Percentiles rank a stretch among this genome's conserved stretches.
Evolutionary conservation across 2,329 filamentous ascomycete species (phyloP).

Genomic region (Fusarium ramigenum): DNA sequence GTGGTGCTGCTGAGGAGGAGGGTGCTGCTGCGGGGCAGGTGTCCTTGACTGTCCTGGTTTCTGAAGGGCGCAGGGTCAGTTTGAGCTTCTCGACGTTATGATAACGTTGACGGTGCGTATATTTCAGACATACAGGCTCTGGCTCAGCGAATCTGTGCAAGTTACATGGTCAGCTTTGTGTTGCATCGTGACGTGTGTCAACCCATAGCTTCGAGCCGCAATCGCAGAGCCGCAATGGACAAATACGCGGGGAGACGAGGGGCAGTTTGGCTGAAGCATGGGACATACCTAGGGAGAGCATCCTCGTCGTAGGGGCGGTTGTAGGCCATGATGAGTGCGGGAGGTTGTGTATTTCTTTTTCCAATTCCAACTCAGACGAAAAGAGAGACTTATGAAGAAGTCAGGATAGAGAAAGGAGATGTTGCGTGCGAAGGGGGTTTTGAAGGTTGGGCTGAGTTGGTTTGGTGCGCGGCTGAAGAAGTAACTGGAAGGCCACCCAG

Average conservation of each 20-base stretch:
- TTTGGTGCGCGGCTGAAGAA: constrained; percentile 32
- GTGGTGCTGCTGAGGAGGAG: constrained; percentile 48
- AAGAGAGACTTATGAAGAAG: background rate
- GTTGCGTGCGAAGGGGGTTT: constrained; percentile 19
- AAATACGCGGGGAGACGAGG: constrained; percentile 34
- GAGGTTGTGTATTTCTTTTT: background rate
- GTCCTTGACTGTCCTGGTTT: constrained; percentile 49
- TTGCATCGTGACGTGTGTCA: constrained; percentile 17
- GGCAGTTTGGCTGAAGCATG: constrained; percentile 9
- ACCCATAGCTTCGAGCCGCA: constrained; percentile 9
- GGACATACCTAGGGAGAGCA: constrained; percentile 80
- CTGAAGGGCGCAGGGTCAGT: constrained; percentile 42
- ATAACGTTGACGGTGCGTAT: background rate
- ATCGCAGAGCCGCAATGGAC: constrained; percentile 31
- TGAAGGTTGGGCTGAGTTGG: constrained; percentile 30
- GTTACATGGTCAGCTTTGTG: constrained; percentile 39
- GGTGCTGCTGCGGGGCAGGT: constrained; percentile 40
- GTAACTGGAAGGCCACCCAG: constrained; percentile 18
- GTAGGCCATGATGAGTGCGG: constrained; percentile 77
- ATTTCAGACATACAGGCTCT: constrained; percentile 64
- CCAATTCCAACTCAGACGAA: background rate
- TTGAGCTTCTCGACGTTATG: background rate
- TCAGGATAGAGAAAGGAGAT: background rate
- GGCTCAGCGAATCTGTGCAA: constrained; percentile 75
- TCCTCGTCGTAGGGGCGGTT: constrained; percentile 94